phyloP scores from a whole-genome alignment of 257 asterid genomes.

The Perilla frutescens region DNA sequence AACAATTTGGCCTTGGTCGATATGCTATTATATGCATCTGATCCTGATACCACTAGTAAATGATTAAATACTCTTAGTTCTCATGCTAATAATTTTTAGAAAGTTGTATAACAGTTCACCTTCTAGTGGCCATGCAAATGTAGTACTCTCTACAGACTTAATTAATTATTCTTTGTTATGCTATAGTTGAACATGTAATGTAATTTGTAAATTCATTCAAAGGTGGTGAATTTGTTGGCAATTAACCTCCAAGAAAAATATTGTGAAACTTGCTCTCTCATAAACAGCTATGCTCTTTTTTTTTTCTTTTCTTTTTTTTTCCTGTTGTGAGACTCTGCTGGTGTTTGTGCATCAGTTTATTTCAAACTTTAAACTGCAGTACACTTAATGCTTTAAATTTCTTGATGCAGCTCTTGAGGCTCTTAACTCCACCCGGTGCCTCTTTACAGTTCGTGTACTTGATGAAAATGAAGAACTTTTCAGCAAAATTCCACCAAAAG shows the following conservation, averaged over 20 bases:
- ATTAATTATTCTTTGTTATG: background rate
- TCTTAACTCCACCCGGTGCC: constrained; percentile 51
- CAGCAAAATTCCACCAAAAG: constrained; percentile 65
- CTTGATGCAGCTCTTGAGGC: constrained; percentile 83
- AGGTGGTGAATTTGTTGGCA: no score
- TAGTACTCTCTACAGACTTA: background rate
- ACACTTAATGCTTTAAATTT: constrained; percentile 26
- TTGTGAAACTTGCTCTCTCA: background rate
- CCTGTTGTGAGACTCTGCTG: background rate
- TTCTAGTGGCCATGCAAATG: background rate
- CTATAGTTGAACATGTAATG: background rate
- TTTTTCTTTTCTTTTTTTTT: background rate
- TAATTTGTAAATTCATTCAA: background rate
- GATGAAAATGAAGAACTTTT: constrained; percentile 64
- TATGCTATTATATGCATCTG: constrained; percentile 17
- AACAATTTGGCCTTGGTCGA: background rate
- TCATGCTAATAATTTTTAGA: background rate
- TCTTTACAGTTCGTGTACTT: constrained; percentile 66
- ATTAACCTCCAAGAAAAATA: background rate
- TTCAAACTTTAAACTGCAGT: background rate
- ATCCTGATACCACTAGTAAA: background rate
- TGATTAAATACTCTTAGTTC: background rate
- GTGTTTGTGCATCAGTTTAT: constrained; percentile 9
- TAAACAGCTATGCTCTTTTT: constrained; percentile 1
- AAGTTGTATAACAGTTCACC: background rate